Evolutionary conservation across 805 yeast species (phyloP).

Genomic region (Lipomyces yamadae): DNA sequence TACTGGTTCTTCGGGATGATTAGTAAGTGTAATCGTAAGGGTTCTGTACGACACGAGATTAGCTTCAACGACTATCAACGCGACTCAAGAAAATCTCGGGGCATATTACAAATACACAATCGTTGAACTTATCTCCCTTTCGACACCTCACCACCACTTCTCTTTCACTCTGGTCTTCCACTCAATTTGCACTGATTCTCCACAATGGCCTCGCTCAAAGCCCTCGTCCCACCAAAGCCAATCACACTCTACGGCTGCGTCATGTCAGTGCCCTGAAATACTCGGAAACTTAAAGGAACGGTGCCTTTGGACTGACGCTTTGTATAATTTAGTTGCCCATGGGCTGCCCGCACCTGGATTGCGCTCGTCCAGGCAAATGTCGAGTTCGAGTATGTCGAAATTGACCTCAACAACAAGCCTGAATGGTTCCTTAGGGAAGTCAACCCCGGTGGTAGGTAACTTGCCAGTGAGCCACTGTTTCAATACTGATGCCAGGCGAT

Average conservation of each 20-base stretch:
- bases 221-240: conserved; percentile 40
- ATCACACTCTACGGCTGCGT: conserved; percentile 34
- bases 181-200: neutral
- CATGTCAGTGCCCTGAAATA: conserved; percentile 16
- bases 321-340: conserved; percentile 38
- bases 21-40: neutral
- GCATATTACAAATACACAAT: too few species aligned
- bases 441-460: conserved; percentile 39
- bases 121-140: too few species aligned
- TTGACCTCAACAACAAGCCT: conserved; percentile 43
- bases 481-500: neutral
- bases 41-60: neutral
- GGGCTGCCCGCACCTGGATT: conserved; percentile 44
- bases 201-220: conserved; percentile 22
- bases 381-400: conserved; percentile 40
- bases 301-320: neutral
- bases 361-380: conserved; percentile 41
- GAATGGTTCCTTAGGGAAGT: conserved; percentile 42
- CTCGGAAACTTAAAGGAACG: neutral
- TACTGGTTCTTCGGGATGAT: too few species aligned
- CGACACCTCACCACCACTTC: neutral
- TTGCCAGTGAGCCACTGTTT: neutral
- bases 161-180: neutral
- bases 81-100: too few species aligned
- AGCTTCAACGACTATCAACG: too few species aligned